phyloP scores from a whole-genome alignment of 768 basidiomycete species.

The Agrocybe chaxingu region DNA sequence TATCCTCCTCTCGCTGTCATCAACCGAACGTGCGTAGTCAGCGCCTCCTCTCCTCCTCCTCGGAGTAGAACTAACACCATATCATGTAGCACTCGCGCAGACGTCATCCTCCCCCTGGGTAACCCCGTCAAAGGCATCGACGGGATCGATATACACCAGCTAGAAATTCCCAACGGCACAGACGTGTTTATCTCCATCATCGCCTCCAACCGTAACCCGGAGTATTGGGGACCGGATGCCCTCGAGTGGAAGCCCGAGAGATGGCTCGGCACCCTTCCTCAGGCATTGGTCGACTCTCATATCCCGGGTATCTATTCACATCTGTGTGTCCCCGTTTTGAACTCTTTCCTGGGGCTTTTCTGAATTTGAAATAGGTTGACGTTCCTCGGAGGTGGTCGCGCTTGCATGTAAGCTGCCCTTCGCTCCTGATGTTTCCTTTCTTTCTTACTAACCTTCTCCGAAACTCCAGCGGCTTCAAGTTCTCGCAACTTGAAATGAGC shows the following conservation, averaged over 20 bases:
- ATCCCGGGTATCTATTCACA: conserved; percentile 18
- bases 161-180: conserved; percentile 4
- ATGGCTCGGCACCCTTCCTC: conserved; percentile 18
- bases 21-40: too few species aligned
- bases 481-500: conserved; percentile 28
- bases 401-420: conserved; percentile 17
- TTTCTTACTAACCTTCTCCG: neutral
- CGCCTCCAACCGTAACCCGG: conserved; percentile 4
- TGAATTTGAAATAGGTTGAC: conserved; percentile 15
- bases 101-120: conserved; percentile 3
- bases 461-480: conserved; percentile 33
- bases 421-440: neutral
- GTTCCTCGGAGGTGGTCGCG: conserved; percentile 19
- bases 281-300: conserved; percentile 12
- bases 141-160: neutral
- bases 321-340: conserved; percentile 7
- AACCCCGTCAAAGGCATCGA: conserved; percentile 6
- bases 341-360: neutral
- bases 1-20: too few species aligned
- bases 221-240: conserved; percentile 13
- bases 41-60: too few species aligned
- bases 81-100: neutral
- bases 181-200: neutral
- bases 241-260: conserved; percentile 23
- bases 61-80: too few species aligned